These are phyloP conservation scores for Cavenderia fasciculata DNA, from an alignment of 78 protist genomes.

Conservation along the genomic window DNA sequence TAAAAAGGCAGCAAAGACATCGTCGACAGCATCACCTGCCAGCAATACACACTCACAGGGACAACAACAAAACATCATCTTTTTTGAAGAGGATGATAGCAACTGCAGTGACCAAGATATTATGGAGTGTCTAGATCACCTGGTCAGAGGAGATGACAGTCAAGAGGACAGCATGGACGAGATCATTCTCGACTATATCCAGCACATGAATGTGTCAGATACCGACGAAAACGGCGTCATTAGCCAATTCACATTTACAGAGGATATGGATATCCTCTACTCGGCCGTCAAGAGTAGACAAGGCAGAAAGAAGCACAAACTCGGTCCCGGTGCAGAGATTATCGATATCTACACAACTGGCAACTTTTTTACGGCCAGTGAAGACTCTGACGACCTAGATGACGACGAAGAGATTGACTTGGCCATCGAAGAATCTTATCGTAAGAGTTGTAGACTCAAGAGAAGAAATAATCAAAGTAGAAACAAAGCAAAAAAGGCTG, in stretches of 20 bases:
- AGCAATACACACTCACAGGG: neutral
- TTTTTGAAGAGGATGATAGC: neutral
- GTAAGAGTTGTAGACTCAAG: conserved; percentile 54
- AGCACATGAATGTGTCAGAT: conserved; percentile 21
- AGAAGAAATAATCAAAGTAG: conserved; percentile 23
- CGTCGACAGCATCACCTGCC: neutral
- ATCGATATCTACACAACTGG: conserved; percentile 2
- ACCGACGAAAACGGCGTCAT: conserved; percentile 1
- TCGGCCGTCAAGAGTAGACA: neutral
- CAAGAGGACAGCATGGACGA: neutral
- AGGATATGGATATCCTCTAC: neutral
- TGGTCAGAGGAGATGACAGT: neutral
- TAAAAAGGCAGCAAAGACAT: neutral
- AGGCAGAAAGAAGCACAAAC: conserved; percentile 19
- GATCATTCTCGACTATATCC: conserved; percentile 1
- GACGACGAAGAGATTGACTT: conserved; percentile 57
- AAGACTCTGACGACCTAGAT: conserved; percentile 4
- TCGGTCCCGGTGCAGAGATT: no score
- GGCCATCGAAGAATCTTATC: conserved; percentile 47
- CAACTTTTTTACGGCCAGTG: neutral
- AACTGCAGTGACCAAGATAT: no score
- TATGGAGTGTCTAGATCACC: no score
- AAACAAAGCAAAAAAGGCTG: neutral
- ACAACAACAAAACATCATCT: neutral
- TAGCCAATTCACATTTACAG: neutral